Percentiles rank a stretch among this genome's conserved stretches.
phyloP scores from a whole-genome alignment of 2,329 filamentous ascomycete species.

The Fusarium sp. region DNA sequence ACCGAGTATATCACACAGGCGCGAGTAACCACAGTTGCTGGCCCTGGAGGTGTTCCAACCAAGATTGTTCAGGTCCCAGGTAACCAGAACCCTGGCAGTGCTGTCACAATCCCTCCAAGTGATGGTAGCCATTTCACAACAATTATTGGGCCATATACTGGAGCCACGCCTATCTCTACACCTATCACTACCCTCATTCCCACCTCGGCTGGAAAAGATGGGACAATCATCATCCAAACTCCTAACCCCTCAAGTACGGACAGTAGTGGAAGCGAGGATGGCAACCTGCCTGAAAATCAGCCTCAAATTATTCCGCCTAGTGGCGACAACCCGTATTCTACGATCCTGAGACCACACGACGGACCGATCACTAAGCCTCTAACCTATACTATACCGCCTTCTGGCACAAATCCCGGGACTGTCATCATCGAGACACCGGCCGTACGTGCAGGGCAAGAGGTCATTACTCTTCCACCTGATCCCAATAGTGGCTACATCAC shows the following conservation, averaged over 20 bases:
- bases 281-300: background rate
- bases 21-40: conserved; percentile 11
- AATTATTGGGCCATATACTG: conserved; percentile 10
- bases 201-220: conserved; percentile 2
- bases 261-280: background rate
- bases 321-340: conserved; percentile 1
- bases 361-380: conserved; percentile 19
- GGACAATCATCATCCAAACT: conserved; percentile 28
- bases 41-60: background rate
- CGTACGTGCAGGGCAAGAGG: conserved; percentile 2
- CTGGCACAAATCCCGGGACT: conserved; percentile 9
- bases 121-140: conserved; percentile 18
- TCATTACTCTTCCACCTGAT: conserved; percentile 21
- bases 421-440: conserved; percentile 21
- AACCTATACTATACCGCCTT: conserved; percentile 11
- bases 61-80: conserved; percentile 24
- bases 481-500: conserved; percentile 22
- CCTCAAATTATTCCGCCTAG: conserved; percentile 14
- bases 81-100: conserved; percentile 6
- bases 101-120: conserved; percentile 21
- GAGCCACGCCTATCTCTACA: conserved; percentile 11
- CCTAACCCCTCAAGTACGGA: conserved; percentile 1
- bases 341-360: conserved; percentile 10
- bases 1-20: conserved; percentile 16
- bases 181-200: conserved; percentile 20